A percentile compares a stretch with the other conserved stretches of the same genome.
These are phyloP conservation scores for Globisporangium yorkense DNA, from an alignment of 352 stramenopile species.

Conservation along the genomic window DNA sequence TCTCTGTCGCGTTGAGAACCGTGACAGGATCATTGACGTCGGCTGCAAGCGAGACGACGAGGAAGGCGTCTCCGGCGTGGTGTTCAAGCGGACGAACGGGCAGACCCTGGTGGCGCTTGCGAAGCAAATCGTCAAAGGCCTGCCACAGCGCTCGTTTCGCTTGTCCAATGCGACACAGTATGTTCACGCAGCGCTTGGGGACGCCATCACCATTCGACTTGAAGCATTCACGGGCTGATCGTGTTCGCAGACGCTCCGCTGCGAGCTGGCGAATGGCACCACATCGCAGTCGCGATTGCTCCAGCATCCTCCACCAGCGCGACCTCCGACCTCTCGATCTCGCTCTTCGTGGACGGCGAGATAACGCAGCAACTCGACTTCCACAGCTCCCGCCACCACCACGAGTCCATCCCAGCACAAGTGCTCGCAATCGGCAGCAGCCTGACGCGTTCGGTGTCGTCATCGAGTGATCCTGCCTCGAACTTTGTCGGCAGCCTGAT, in stretches of 20 bases:
- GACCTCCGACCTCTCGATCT: conserved; percentile 14
- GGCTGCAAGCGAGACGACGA: too few relatives aligned
- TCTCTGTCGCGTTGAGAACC: too few relatives aligned
- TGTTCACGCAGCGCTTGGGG: too few relatives aligned
- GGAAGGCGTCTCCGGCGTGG: too few relatives aligned
- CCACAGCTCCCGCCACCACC: conserved; percentile 2
- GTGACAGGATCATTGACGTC: too few relatives aligned
- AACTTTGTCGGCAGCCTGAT: conserved; percentile 7
- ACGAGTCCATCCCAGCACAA: neutral
- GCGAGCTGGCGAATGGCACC: conserved; percentile 16
- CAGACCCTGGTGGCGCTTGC: too few relatives aligned
- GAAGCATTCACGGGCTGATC: conserved; percentile 3
- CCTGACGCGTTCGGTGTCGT: conserved; percentile 15
- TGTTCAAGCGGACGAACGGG: too few relatives aligned
- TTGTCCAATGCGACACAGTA: too few relatives aligned
- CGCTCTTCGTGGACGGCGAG: conserved; percentile 21
- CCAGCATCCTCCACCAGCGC: conserved; percentile 11
- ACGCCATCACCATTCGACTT: too few relatives aligned
- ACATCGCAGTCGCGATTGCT: conserved; percentile 15
- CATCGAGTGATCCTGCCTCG: neutral
- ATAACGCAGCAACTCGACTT: conserved; percentile 15
- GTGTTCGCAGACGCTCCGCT: conserved; percentile 16
- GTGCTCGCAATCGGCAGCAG: conserved; percentile 26
- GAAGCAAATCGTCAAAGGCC: too few relatives aligned
- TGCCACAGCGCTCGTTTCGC: too few relatives aligned